Evolutionary conservation across 2,329 filamentous ascomycete species (phyloP).

Genomic region (Purpureocillium takamizusanense): DNA sequence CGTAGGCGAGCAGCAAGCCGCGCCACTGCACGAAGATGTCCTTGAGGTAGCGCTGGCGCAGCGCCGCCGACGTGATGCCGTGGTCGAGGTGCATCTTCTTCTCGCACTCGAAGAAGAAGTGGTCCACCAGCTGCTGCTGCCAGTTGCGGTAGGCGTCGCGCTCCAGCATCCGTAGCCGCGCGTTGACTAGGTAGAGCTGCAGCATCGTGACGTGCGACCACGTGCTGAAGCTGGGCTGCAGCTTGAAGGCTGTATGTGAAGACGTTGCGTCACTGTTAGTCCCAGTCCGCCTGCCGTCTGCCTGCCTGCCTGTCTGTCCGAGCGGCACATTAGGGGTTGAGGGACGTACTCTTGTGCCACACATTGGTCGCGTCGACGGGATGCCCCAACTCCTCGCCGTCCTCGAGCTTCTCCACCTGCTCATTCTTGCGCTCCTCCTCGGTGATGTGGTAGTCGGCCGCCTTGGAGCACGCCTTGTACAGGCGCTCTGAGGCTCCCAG

Average conservation of each 20-base stretch:
- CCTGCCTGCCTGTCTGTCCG: not conserved
- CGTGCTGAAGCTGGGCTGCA: slow-evolving; percentile 82
- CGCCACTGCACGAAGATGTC: slow-evolving; percentile 93
- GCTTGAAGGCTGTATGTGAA: slow-evolving; percentile 52
- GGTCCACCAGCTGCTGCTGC: slow-evolving; percentile 86
- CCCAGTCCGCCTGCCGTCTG: too few relatives aligned
- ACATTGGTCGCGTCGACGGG: slow-evolving; percentile 20
- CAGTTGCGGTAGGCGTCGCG: slow-evolving; percentile 60
- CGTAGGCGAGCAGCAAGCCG: slow-evolving; percentile 73
- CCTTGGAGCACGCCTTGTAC: slow-evolving; percentile 63
- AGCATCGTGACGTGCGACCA: slow-evolving; percentile 96
- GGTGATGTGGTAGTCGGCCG: slow-evolving; percentile 70
- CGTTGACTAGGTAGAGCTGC: slow-evolving; percentile 87
- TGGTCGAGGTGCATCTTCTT: slow-evolving; percentile 76
- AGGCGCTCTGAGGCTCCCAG: slow-evolving; percentile 71
- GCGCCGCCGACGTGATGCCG: slow-evolving; percentile 50
- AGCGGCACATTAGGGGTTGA: too few relatives aligned
- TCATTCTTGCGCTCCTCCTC: slow-evolving; percentile 56
- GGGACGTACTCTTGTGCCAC: slow-evolving; percentile 68
- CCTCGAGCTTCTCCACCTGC: slow-evolving; percentile 59
- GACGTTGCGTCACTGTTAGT: too few relatives aligned
- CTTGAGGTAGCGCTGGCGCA: slow-evolving; percentile 63
- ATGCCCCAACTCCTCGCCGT: slow-evolving; percentile 71
- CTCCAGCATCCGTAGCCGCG: slow-evolving; percentile 72
- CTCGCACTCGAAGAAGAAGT: slow-evolving; percentile 89